phyloP scores from a whole-genome alignment of 345 rosid genomes.

The Rhodamnia rubescens region DNA sequence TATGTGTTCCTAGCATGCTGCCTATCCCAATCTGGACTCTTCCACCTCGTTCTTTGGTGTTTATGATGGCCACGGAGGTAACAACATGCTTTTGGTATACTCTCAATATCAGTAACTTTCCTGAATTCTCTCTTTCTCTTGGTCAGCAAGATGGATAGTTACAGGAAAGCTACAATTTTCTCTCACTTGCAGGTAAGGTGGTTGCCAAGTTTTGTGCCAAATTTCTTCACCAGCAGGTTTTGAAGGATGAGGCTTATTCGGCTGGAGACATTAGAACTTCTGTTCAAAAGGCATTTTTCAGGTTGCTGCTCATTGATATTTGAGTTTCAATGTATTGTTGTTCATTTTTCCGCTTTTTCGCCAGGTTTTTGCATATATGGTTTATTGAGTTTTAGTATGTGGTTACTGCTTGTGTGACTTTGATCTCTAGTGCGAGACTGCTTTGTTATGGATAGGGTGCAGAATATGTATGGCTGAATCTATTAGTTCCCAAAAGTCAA shows the following conservation, averaged over 20 bases:
- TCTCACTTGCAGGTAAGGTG: slow-evolving; percentile 60
- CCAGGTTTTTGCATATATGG: background rate
- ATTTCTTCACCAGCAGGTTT: slow-evolving; percentile 80
- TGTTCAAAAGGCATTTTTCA: slow-evolving; percentile 69
- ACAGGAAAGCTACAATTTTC: background rate
- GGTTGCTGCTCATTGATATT: slow-evolving; percentile 24
- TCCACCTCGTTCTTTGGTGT: slow-evolving; percentile 93
- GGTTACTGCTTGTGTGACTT: background rate
- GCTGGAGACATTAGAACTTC: slow-evolving; percentile 72
- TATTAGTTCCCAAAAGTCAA: background rate
- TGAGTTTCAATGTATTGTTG: background rate
- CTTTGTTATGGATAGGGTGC: background rate
- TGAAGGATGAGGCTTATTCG: slow-evolving; percentile 50
- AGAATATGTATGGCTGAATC: background rate
- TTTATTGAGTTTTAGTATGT: background rate
- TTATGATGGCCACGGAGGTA: slow-evolving; percentile 99
- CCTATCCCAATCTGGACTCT: slow-evolving; percentile 65
- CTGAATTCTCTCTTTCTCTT: background rate
- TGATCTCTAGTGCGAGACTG: background rate
- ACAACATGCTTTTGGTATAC: background rate
- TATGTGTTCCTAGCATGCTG: slow-evolving; percentile 59
- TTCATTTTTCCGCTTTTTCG: background rate
- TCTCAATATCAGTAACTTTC: background rate
- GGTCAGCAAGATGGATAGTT: background rate
- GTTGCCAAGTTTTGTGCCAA: slow-evolving; percentile 94